Evolutionary conservation across 2,329 filamentous ascomycete genomes (phyloP), one percentile per base, ranked within the genome.

Genomic region (Curvularia spicifera): DNA sequence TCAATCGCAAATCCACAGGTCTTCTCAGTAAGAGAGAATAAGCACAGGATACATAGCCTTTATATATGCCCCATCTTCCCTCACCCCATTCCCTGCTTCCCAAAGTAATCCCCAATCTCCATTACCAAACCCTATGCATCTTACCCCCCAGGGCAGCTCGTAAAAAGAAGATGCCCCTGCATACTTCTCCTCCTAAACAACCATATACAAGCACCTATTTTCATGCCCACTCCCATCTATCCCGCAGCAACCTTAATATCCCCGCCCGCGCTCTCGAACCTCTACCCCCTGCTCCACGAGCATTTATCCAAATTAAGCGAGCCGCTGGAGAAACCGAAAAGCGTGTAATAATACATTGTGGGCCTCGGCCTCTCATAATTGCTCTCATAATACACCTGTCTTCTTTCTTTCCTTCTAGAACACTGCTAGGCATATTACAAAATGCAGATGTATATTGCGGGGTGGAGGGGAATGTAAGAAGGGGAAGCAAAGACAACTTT

Each of bases 301-400:
- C 31, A 58, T 66, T 66, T 66, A 66, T 26, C 64, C 64, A 66
- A 43, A 66, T 66, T 66, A 64, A 58, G 45, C 56, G 37, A 63
- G 53, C 57, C 49, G 26, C 26, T 8, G 26, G 5, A 55, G 4
- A 15, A 26, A 44, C 22, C 26, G 20, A 12, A 12, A n/a, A 35
- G 12, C 13, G 15, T 35, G 33, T 31, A 2, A 31, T 31, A 31
- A 31, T 31, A 31, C 29, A 31, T 12, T 28, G 26, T 24, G 22
- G 22, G 22, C 22, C 22, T 3, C 22, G 1, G 22, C 22, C 22
- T 24, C 2, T 24, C 22, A 24, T 24, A 24, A 24, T 24, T 24
- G 22, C 22, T 24, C 22, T 24, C 22, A 24, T 24, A 24, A 24
- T 24, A 24, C 22, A 24, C 22, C 2, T 24, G 22, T 24, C 22